Evolutionary conservation across 1,284 basidiomycete species (phyloP).

Genomic region (Phellopilus nigrolimitatus): DNA sequence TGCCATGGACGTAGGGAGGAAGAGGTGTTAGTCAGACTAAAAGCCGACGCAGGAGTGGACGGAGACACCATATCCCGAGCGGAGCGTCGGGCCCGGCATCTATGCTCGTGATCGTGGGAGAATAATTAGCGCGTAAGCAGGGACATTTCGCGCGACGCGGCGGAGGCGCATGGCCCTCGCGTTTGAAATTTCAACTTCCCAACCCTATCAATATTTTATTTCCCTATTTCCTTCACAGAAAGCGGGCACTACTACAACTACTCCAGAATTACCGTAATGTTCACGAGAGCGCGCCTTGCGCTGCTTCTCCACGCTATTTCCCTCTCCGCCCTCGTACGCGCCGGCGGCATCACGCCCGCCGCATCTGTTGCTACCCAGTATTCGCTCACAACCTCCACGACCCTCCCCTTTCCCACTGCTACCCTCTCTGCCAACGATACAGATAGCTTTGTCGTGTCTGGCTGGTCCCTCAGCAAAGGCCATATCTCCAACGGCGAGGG

Average conservation of each 20-base stretch:
- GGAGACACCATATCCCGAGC: no score
- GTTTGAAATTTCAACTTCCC: no score
- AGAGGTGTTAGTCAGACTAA: background rate
- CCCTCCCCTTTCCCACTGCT: constrained; percentile 63
- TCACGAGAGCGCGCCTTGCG: background rate
- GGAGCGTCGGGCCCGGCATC: no score
- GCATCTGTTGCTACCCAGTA: constrained; percentile 48
- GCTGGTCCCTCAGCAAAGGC: constrained; percentile 59
- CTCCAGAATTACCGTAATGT: no score
- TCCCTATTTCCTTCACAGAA: no score
- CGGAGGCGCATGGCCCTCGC: no score
- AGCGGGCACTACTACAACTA: no score
- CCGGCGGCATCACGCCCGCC: constrained; percentile 18
- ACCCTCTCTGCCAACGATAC: constrained; percentile 49
- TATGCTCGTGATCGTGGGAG: no score
- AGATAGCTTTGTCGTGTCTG: constrained; percentile 45
- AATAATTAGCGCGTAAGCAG: no score
- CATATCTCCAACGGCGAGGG: constrained; percentile 51
- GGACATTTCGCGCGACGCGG: no score
- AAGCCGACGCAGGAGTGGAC: background rate
- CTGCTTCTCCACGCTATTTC: constrained; percentile 11
- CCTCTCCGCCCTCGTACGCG: constrained; percentile 1
- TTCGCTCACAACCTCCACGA: constrained; percentile 55
- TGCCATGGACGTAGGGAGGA: constrained; percentile 49
- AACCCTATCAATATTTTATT: no score